Evolutionary conservation across 345 rosid species (phyloP), one percentile per base, ranked within the genome.

Genomic region (Odontarrhena argentea): DNA sequence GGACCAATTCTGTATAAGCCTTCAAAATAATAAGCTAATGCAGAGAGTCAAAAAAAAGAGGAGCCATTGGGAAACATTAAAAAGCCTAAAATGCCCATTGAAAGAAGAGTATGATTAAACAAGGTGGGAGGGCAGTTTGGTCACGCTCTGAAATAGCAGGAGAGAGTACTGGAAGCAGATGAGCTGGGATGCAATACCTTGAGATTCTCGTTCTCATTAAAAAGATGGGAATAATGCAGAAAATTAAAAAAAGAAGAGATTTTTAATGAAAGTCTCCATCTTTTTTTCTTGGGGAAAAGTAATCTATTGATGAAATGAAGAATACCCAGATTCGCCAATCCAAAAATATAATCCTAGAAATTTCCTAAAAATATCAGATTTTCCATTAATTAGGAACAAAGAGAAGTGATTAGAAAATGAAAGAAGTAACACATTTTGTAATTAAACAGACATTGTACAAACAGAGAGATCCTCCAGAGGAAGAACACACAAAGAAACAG

Each of bases 131-230:
- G 77, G 38, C 11, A 47, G 45, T 30, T 67, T 67, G 12, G 77
- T 54, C 68, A 0, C 44, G 40, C 45, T 15, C 12, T 10, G 0
- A 50, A 57, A 26, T 13, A 24, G 50, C 64, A 60, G 60, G 6
- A 57, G 47, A 61, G 63, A 61, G 63, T 38, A 67, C 68, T 61
- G 64, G 68, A 67, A 61, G 61, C 41, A 60, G 37, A 52, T 74
- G 77, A 74, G 77, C 77, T 74, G 77, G 73, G 68, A 67, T 68
- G 77, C 77, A 74, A 74, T 61, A 61, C 56, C 37, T 67, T 67
- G 73, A 74, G 77, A 68, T 67, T 74, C 77, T 67, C 77, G 61
- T 74, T 67, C 49, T 40, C 67, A 49, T 66, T 52, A 44, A 73
- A 61, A 42, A 67, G 63, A 65, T 72, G 53, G 28, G 28, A 36